phyloP scores from a whole-genome alignment of 148 eudicot species.

The Salicornia ramosissima region DNA sequence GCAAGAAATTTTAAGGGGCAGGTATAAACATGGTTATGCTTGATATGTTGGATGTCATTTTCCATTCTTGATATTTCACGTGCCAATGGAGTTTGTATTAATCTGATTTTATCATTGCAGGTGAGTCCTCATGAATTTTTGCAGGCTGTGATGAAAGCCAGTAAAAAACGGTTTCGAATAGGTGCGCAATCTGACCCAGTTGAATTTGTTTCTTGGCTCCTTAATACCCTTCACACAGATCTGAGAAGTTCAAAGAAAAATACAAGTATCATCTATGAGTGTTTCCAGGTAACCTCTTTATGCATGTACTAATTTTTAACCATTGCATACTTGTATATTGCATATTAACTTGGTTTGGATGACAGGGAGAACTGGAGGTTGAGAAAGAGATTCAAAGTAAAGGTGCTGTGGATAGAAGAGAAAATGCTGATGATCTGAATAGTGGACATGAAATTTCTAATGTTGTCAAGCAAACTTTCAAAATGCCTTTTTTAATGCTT shows the following conservation, averaged over 20 bases:
- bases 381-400: conserved; percentile 62
- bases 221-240: conserved; percentile 69
- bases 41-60: conserved; percentile 2
- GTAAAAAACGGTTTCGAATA: conserved; percentile 76
- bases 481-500: conserved; percentile 92
- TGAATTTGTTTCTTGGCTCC: conserved; percentile 97
- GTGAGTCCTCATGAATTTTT: conserved; percentile 98
- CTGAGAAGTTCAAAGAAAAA: conserved; percentile 64
- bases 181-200: conserved; percentile 94
- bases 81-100: background rate
- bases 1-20: conserved; percentile 95
- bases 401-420: conserved; percentile 37
- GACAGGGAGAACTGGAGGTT: conserved; percentile 92
- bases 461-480: conserved; percentile 53
- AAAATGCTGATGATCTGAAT: conserved; percentile 37
- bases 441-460: conserved; percentile 38
- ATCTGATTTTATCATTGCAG: conserved; percentile 36
- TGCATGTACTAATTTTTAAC: background rate
- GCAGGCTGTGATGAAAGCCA: conserved; percentile 96
- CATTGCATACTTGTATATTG: background rate
- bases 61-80: background rate
- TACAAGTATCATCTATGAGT: conserved; percentile 71
- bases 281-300: conserved; percentile 73
- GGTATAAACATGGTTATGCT: conserved; percentile 39
- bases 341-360: conserved; percentile 15